These are phyloP conservation scores for Turnera subulata DNA, from an alignment of 345 rosid genomes.

Conservation along the genomic window DNA sequence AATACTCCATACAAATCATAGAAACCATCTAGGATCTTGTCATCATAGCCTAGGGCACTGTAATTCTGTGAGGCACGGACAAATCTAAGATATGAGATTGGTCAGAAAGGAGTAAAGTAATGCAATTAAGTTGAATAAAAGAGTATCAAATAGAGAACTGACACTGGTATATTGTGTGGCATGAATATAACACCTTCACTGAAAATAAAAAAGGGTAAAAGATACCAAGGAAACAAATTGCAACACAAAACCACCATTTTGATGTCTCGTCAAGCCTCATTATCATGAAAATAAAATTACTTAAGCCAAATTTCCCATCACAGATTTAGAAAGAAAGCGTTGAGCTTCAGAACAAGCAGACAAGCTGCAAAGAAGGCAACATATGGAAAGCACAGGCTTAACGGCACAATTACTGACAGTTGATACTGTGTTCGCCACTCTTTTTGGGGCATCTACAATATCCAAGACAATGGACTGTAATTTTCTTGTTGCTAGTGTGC, in stretches of 20 bases:
- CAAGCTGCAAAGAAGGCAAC: too few species aligned
- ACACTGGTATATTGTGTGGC: background rate
- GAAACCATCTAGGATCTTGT: constrained; percentile 95
- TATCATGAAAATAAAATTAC: too few species aligned
- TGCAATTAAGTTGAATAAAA: constrained; percentile 17
- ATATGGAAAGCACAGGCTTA: too few species aligned
- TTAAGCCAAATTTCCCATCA: background rate
- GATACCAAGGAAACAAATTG: background rate
- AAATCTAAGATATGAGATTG: constrained; percentile 56
- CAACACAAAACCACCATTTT: too few species aligned
- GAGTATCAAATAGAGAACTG: background rate
- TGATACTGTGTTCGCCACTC: too few species aligned
- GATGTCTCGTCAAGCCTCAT: too few species aligned
- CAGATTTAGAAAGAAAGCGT: background rate
- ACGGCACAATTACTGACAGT: too few species aligned
- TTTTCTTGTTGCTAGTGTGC: too few species aligned
- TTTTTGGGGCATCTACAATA: too few species aligned
- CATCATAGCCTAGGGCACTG: constrained; percentile 89
- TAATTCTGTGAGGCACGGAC: constrained; percentile 74
- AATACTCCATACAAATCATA: constrained; percentile 76
- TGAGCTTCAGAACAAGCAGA: background rate
- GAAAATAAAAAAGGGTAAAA: background rate
- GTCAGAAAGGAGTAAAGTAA: constrained; percentile 44
- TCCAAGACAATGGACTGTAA: too few species aligned
- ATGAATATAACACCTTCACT: background rate